Conservation (phyloP, 176 grass and related monocot species). For the Oryza glumipatula region DNA sequence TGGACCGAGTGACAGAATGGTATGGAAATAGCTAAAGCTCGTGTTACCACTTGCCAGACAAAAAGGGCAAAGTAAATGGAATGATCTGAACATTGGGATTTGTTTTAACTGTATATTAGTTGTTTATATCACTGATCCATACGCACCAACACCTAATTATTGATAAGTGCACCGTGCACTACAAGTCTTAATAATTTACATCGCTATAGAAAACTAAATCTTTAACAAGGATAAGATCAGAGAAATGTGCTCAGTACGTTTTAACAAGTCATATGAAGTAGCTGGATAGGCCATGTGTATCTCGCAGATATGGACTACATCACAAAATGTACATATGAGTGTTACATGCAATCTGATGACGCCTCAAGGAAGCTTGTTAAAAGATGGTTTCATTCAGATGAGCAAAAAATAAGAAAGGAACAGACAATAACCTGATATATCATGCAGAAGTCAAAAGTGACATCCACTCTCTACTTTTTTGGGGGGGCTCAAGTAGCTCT, state of each 20-base stretch:
- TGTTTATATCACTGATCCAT: conserved; percentile 35
- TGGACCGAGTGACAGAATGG: not conserved
- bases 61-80: not conserved
- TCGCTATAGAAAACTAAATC: conserved; percentile 16
- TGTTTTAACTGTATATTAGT: not conserved
- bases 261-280: conserved; percentile 1
- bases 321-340: conserved; percentile 13
- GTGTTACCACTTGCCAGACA: not conserved
- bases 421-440: conserved; percentile 31
- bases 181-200: conserved; percentile 43
- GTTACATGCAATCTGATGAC: conserved; percentile 13
- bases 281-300: not conserved
- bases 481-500: not conserved
- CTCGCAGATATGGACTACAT: not conserved
- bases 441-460: conserved; percentile 26
- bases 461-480: conserved; percentile 5
- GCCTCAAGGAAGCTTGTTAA: not conserved
- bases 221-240: conserved; percentile 25
- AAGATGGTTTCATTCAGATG: conserved; percentile 10
- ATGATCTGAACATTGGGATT: not conserved
- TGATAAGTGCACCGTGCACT: conserved; percentile 28
- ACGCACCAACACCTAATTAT: conserved; percentile 34
- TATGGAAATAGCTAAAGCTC: not conserved
- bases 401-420: conserved; percentile 19
- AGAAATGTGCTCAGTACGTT: conserved; percentile 21